Percentiles rank a stretch among this genome's conserved stretches.
Conservation (phyloP, 345 rosid species). For the Microcos paniculata region DNA sequence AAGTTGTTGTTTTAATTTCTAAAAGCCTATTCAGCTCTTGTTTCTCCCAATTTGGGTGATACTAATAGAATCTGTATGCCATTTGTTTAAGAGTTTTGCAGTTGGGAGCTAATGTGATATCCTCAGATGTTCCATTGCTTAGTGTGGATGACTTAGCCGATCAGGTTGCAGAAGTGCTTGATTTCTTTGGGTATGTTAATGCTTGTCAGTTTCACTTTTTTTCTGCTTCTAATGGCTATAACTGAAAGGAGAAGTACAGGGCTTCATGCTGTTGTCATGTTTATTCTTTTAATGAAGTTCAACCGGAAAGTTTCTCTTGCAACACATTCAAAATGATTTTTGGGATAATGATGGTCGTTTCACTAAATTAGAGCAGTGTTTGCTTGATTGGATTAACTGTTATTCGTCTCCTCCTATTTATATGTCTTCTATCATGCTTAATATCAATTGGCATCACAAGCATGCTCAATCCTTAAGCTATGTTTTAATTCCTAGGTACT, state of each 20-base stretch:
- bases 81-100: slow-evolving; percentile 54
- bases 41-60: slow-evolving; percentile 5
- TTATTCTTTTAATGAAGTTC: neutral
- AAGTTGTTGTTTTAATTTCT: neutral
- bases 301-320: neutral
- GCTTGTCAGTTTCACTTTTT: neutral
- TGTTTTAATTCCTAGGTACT: too few species aligned
- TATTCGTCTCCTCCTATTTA: too few species aligned
- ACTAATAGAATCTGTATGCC: slow-evolving; percentile 27
- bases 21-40: neutral
- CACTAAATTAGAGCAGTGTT: neutral
- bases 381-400: neutral
- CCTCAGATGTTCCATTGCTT: slow-evolving; percentile 48
- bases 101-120: slow-evolving; percentile 62
- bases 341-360: neutral
- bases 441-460: too few species aligned
- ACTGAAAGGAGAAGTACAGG: neutral
- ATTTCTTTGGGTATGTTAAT: slow-evolving; percentile 48
- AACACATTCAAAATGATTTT: neutral
- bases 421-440: too few species aligned
- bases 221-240: neutral
- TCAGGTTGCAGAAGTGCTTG: slow-evolving; percentile 62
- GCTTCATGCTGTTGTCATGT: neutral
- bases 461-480: too few species aligned
- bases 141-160: slow-evolving; percentile 58